These are phyloP conservation scores for Halophytophthora batemanensis DNA, from an alignment of 352 stramenopile species.

Conservation along the genomic window DNA sequence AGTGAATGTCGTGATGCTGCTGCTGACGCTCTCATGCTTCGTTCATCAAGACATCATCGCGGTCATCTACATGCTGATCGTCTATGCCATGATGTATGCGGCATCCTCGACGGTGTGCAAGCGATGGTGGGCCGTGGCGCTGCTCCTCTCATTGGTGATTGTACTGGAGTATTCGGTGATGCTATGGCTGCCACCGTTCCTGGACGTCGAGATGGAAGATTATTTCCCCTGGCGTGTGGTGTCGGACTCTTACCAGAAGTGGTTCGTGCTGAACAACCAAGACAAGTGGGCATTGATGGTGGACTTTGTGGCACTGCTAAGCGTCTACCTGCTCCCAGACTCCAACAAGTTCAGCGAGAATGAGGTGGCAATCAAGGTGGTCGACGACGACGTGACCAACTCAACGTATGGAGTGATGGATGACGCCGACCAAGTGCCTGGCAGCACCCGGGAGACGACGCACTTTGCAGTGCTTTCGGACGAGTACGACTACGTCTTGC, in stretches of 20 bases:
- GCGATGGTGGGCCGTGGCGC: slow-evolving; percentile 53
- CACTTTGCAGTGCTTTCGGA: slow-evolving; percentile 17
- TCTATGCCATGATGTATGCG: slow-evolving; percentile 84
- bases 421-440: slow-evolving; percentile 6
- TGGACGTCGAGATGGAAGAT: slow-evolving; percentile 54
- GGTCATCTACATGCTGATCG: slow-evolving; percentile 71
- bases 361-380: slow-evolving; percentile 29
- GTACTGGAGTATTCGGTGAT: slow-evolving; percentile 70
- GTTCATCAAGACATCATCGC: slow-evolving; percentile 75
- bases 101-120: slow-evolving; percentile 44
- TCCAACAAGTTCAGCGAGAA: slow-evolving; percentile 38
- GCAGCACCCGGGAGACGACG: background rate
- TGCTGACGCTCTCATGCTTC: slow-evolving; percentile 78
- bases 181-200: slow-evolving; percentile 62
- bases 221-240: slow-evolving; percentile 58
- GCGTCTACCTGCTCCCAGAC: slow-evolving; percentile 64
- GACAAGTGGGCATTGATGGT: slow-evolving; percentile 76
- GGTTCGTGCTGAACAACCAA: slow-evolving; percentile 62
- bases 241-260: slow-evolving; percentile 55
- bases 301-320: slow-evolving; percentile 71
- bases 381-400: slow-evolving; percentile 18
- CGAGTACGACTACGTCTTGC: slow-evolving; percentile 48
- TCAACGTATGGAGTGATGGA: slow-evolving; percentile 11
- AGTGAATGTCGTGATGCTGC: slow-evolving; percentile 73
- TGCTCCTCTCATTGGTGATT: slow-evolving; percentile 62